Evolutionary conservation across 2,329 filamentous ascomycete species (phyloP).

Genomic region (Alternaria sp.): DNA sequence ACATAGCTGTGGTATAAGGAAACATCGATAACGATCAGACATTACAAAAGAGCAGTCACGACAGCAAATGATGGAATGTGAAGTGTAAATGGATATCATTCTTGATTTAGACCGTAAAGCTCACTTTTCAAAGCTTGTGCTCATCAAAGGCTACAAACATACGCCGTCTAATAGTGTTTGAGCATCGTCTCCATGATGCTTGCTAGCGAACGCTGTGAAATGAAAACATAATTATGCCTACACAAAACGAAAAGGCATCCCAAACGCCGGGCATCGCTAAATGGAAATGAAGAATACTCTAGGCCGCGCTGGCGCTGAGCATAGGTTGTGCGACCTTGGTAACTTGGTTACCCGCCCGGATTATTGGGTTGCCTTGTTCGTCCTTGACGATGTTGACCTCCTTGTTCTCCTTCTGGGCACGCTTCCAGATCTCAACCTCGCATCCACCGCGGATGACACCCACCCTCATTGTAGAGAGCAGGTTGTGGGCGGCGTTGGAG

Average conservation of each 20-base stretch:
- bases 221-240: constrained; percentile 34
- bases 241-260: constrained; percentile 25
- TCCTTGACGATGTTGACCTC: constrained; percentile 82
- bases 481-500: constrained; percentile 52
- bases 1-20: neutral
- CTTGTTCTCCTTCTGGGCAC: constrained; percentile 61
- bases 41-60: neutral
- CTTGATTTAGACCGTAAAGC: constrained; percentile 24
- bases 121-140: constrained; percentile 28
- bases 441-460: constrained; percentile 53
- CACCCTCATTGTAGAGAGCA: constrained; percentile 53
- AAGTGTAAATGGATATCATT: constrained; percentile 24
- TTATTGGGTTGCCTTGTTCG: constrained; percentile 78
- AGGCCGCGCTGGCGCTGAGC: constrained; percentile 84
- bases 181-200: constrained; percentile 25
- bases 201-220: constrained; percentile 39
- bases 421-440: constrained; percentile 55
- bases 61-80: neutral
- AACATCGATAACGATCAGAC: neutral
- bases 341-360: constrained; percentile 83
- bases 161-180: constrained; percentile 37
- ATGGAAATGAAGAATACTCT: constrained; percentile 28
- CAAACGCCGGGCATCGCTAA: constrained; percentile 45
- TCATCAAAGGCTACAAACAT: constrained; percentile 34
- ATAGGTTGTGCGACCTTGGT: constrained; percentile 83